Base-by-base conservation (phyloP, 352 stramenopile species). In the Globisporangium lucens region DNA sequence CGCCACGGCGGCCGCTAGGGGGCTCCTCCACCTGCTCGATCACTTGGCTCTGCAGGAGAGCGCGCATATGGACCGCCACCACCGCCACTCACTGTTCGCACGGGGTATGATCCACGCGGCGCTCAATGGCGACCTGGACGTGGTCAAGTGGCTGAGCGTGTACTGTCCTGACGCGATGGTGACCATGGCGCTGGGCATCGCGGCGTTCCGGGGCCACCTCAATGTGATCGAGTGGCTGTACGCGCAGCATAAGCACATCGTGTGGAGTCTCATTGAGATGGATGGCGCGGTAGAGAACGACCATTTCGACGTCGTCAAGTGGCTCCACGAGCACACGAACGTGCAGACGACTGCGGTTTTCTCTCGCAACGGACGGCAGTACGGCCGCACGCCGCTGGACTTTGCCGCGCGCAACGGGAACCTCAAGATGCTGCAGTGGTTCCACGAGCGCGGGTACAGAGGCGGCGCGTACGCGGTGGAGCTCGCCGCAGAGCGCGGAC, bases 321-420 rank as follows among this genome's bases (percentile, higher is more conserved):
- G 66, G 66, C 66, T 71, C n/a, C 55, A 68, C 27, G 53, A 59
- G 30, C 35, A 56, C 56, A 61, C 56, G 56, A 43, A 61, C n/a
- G 56, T 49, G 30, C 56, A 61, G 56, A 61, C 33, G 56, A 61
- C 56, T 22, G 56, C 56, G 15, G 49, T 61, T 20, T 61, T 61
- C 30, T 61, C 56, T 12, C 56, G 56, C 56, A 61, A 61, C 20
- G 56, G 56, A 10, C 56, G 56, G 7, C 56, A 61, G n/a, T 61
- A 61, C 24, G 56, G 56, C 6, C 56, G 56, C 56, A 61, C 56
- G n/a, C 29, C 56, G 29, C 33, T 61, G 15, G 56, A 61, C n/a
- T 61, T 61, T 35, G 56, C 56, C 2, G 56, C 56, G 24, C 55
- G 30, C 55, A 60, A 60, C 12, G 36, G 57, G n/a, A 33, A 63